These are phyloP conservation scores for Arthroderma sp. DNA, from an alignment of 2,329 filamentous ascomycete genomes.

Conservation along the genomic window DNA sequence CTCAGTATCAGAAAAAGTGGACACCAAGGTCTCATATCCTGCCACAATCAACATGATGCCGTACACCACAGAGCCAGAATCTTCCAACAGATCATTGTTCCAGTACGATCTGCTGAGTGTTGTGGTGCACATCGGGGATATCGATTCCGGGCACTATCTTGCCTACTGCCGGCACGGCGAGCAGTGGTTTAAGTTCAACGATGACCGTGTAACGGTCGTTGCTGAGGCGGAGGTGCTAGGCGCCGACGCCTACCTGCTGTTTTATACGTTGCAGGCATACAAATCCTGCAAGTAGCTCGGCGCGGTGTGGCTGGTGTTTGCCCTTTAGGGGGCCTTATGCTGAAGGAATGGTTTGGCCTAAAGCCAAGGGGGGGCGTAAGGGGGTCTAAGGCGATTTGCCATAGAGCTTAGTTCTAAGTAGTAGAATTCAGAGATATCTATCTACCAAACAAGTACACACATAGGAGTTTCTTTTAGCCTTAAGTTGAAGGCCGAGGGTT, in stretches of 20 bases:
- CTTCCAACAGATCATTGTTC: slow-evolving; percentile 41
- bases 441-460: no score
- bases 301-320: not conserved
- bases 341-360: not conserved
- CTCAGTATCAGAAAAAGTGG: slow-evolving; percentile 69
- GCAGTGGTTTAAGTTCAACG: slow-evolving; percentile 92
- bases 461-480: no score
- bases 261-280: slow-evolving; percentile 48
- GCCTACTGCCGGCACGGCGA: slow-evolving; percentile 76
- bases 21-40: slow-evolving; percentile 75
- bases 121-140: slow-evolving; percentile 83
- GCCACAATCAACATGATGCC: slow-evolving; percentile 80
- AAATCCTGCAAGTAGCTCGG: not conserved
- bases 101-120: slow-evolving; percentile 81
- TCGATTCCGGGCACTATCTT: slow-evolving; percentile 85
- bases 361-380: no score
- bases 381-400: no score
- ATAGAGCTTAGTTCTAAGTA: no score
- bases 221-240: slow-evolving; percentile 72
- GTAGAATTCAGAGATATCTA: no score
- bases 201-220: slow-evolving; percentile 79
- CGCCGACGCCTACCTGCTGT: slow-evolving; percentile 79
- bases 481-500: no score
- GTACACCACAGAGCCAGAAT: slow-evolving; percentile 58
- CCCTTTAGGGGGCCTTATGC: not conserved